These are phyloP conservation scores for Psidium guajava DNA, from an alignment of 345 rosid species.

Conservation along the genomic window DNA sequence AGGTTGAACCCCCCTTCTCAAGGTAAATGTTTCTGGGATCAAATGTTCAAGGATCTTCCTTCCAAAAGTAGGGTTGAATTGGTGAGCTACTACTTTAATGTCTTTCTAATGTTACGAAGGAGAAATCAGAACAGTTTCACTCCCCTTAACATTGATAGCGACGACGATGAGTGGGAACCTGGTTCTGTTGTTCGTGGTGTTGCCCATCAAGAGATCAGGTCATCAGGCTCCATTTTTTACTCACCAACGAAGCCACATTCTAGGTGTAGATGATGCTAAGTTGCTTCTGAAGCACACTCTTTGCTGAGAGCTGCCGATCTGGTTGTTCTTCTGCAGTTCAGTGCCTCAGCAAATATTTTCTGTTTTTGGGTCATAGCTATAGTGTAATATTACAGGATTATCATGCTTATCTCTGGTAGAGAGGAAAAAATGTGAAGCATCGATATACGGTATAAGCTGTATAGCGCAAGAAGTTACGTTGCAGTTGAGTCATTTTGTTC, in stretches of 20 bases:
- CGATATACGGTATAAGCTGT: neutral
- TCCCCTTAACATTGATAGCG: slow-evolving; percentile 20
- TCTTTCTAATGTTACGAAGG: slow-evolving; percentile 26
- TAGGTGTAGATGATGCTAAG: slow-evolving; percentile 4
- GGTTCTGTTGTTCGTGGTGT: slow-evolving; percentile 1
- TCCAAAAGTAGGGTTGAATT: slow-evolving; percentile 20
- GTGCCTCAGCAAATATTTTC: neutral
- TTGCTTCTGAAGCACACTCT: neutral
- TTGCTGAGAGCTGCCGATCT: neutral
- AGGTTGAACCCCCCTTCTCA: slow-evolving; percentile 10
- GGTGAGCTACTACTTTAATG: slow-evolving; percentile 35
- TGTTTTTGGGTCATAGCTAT: neutral
- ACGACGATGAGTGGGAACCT: slow-evolving; percentile 21
- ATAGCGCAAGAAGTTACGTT: neutral
- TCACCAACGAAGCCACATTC: slow-evolving; percentile 46
- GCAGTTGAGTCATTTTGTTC: neutral
- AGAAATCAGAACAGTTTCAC: slow-evolving; percentile 24
- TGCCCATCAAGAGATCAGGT: slow-evolving; percentile 13
- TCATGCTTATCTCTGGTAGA: neutral
- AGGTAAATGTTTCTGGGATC: slow-evolving; percentile 17
- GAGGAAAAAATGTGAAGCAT: neutral
- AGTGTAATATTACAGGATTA: neutral
- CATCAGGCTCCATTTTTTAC: slow-evolving; percentile 26
- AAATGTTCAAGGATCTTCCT: slow-evolving; percentile 9
- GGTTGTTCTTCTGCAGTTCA: neutral